A percentile compares a stretch with the other conserved stretches of the same genome.
These are phyloP conservation scores for Trametes meyenii DNA, from an alignment of 768 basidiomycete genomes.

Conservation along the genomic window DNA sequence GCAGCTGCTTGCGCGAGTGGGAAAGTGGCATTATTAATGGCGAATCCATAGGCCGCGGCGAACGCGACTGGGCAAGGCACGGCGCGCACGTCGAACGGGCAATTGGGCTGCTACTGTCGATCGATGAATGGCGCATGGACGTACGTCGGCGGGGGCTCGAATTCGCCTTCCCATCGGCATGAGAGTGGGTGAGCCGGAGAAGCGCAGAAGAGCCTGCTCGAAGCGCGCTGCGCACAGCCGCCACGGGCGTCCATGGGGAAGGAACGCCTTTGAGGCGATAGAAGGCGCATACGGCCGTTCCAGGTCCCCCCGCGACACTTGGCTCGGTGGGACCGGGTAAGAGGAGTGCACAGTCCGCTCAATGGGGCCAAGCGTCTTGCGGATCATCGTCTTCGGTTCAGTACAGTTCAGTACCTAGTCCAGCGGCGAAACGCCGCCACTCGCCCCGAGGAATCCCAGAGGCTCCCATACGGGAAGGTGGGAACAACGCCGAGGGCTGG, in stretches of 20 bases:
- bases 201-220: not conserved
- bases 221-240: conserved; percentile 9
- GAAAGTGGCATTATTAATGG: not conserved
- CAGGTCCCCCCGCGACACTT: not conserved
- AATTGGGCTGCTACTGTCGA: conserved; percentile 1
- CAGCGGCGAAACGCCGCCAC: not conserved
- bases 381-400: not conserved
- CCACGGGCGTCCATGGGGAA: not conserved
- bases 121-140: not conserved
- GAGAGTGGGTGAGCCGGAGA: not conserved
- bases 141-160: not conserved
- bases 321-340: not conserved
- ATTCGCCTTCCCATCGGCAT: conserved; percentile 9
- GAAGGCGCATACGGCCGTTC: conserved; percentile 10
- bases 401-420: not conserved
- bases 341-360: not conserved
- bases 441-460: not conserved
- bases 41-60: not conserved
- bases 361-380: not conserved
- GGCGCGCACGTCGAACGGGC: not conserved
- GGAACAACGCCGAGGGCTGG: not conserved
- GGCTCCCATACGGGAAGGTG: too few species aligned
- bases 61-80: not conserved
- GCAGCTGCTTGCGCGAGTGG: not conserved
- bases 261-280: not conserved